phyloP scores from a whole-genome alignment of 768 basidiomycete genomes.

The Pisolithus sp. region DNA sequence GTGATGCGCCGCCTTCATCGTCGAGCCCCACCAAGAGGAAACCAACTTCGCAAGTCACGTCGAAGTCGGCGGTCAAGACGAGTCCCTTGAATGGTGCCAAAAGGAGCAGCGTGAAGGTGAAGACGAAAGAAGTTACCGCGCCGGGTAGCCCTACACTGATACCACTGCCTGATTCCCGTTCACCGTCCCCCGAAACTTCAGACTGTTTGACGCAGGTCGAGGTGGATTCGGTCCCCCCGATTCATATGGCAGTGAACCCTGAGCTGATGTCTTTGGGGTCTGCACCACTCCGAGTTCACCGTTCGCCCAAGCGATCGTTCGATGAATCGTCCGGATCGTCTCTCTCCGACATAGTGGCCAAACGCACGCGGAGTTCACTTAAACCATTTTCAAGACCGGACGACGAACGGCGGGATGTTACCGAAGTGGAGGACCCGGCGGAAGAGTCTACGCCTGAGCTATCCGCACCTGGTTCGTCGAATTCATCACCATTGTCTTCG shows the following conservation, averaged over 20 bases:
- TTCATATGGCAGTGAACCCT: conserved; percentile 18
- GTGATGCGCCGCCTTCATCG: conserved; percentile 23
- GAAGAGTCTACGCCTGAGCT: conserved; percentile 35
- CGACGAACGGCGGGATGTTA: conserved; percentile 8
- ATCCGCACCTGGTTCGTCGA: conserved; percentile 31
- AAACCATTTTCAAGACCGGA: conserved; percentile 6
- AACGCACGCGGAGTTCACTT: conserved; percentile 29
- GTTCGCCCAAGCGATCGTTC: conserved; percentile 54
- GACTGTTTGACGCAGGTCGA: conserved; percentile 20
- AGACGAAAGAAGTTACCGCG: conserved; percentile 13
- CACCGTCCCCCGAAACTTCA: conserved; percentile 28
- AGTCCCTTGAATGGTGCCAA: conserved; percentile 10
- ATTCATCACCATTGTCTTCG: conserved; percentile 27
- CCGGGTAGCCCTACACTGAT: conserved; percentile 26
- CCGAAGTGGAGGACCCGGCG: conserved; percentile 24
- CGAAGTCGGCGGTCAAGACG: conserved; percentile 17
- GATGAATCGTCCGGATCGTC: conserved; percentile 48
- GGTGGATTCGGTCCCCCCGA: conserved; percentile 23
- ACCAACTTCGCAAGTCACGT: conserved; percentile 25
- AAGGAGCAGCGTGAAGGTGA: conserved; percentile 17
- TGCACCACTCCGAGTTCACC: conserved; percentile 29
- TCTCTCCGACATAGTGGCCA: conserved; percentile 28
- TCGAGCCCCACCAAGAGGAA: conserved; percentile 32
- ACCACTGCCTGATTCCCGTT: conserved; percentile 34
- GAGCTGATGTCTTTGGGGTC: conserved; percentile 9